Conservation (phyloP, 2,329 filamentous ascomycete species). For the Proliferodiscus dingleyae region DNA sequence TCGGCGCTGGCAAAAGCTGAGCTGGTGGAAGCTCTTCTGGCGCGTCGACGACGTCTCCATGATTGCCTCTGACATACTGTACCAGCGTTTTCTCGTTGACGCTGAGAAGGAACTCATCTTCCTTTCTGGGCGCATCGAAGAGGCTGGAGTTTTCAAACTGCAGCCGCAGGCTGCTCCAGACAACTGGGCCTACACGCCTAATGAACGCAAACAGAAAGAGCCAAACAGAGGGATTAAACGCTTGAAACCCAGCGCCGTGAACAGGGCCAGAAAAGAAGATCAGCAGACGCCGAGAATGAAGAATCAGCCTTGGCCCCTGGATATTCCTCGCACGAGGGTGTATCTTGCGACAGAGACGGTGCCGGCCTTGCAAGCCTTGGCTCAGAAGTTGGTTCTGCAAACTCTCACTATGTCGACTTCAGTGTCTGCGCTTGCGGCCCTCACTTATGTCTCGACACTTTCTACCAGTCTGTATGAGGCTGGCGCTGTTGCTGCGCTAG, state of each 20-base stretch:
- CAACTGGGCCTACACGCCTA: slow-evolving; percentile 26
- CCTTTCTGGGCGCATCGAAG: slow-evolving; percentile 70
- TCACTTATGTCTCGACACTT: slow-evolving; percentile 53
- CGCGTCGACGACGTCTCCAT: slow-evolving; percentile 86
- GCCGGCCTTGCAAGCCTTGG: slow-evolving; percentile 65
- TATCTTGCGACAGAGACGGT: slow-evolving; percentile 63
- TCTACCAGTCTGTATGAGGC: slow-evolving; percentile 55
- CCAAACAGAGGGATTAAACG: slow-evolving; percentile 13
- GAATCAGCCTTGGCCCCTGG: slow-evolving; percentile 58
- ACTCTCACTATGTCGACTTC: slow-evolving; percentile 65
- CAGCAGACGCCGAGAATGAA: slow-evolving; percentile 9
- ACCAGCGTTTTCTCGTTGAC: slow-evolving; percentile 68
- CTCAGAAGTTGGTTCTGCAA: slow-evolving; percentile 70
- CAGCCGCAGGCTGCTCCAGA: slow-evolving; percentile 3
- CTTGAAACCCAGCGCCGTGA: slow-evolving; percentile 13
- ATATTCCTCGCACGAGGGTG: slow-evolving; percentile 67
- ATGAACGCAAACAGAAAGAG: slow-evolving; percentile 3
- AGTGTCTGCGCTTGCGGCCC: slow-evolving; percentile 47
- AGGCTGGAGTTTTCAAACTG: slow-evolving; percentile 47
- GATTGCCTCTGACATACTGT: slow-evolving; percentile 74
- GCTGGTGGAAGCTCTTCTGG: slow-evolving; percentile 97
- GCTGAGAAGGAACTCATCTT: slow-evolving; percentile 81
- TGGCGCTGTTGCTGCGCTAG: slow-evolving; percentile 56
- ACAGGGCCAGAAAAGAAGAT: slow-evolving; percentile 21
- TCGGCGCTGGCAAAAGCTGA: slow-evolving; percentile 71